Conservation (phyloP, 352 stramenopile species). For the Pythium sukuiense region DNA sequence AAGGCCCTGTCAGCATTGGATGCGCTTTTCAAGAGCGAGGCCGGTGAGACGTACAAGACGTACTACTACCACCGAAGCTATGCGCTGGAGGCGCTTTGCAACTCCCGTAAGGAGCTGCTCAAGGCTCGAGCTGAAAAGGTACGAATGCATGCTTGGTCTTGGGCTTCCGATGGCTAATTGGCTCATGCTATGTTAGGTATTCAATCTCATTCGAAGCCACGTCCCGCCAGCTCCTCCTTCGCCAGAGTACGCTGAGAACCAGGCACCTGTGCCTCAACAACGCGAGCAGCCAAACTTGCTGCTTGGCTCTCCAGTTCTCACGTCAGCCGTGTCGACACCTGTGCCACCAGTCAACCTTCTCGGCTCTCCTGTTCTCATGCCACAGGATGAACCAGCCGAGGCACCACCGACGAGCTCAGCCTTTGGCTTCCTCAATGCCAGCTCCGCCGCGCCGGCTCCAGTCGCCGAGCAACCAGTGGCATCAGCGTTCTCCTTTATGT, state of each 20-base stretch:
- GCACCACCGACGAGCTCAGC: conserved; percentile 32
- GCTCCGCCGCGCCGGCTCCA: conserved; percentile 6
- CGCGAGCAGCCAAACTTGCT: conserved; percentile 2
- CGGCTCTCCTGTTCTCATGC: conserved; percentile 39
- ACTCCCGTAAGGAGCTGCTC: conserved; percentile 75
- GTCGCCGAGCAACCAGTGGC: conserved; percentile 19
- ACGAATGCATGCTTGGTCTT: background rate
- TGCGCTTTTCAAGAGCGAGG: conserved; percentile 53
- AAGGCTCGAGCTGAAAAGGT: conserved; percentile 79
- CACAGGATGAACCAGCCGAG: conserved; percentile 26
- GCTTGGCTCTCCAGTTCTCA: conserved; percentile 6
- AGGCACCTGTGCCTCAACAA: conserved; percentile 1
- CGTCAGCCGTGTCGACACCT: background rate
- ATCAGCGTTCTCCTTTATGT: conserved; percentile 60
- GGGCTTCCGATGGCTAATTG: background rate
- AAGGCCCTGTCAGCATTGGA: conserved; percentile 80
- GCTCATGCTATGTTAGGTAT: conserved; percentile 19
- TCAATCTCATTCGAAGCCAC: conserved; percentile 34
- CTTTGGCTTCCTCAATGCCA: conserved; percentile 41
- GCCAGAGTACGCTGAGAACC: conserved; percentile 6
- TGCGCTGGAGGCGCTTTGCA: conserved; percentile 56
- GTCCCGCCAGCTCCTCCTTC: conserved; percentile 22
- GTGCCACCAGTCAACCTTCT: conserved; percentile 31
- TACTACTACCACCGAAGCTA: conserved; percentile 55
- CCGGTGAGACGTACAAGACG: conserved; percentile 65